Evolutionary conservation across 106 monocot species (phyloP), one percentile per base, ranked within the genome.

Genomic region (Dendrobium chrysotoxum): DNA sequence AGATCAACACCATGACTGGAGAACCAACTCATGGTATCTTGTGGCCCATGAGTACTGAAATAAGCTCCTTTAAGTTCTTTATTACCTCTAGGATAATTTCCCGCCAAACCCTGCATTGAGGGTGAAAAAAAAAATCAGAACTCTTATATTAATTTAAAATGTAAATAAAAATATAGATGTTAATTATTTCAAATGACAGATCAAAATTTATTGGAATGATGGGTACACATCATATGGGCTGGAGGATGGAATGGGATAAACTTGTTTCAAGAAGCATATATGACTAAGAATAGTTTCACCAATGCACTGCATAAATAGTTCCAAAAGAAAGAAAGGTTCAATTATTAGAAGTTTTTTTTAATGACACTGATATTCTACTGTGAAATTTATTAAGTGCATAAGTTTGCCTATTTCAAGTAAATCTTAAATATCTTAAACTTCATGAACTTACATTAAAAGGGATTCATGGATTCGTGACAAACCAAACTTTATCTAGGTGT

Each of bases 1-100:
- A 98, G 89, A 77, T 89, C 83, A 47, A 98, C 94, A 28, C 98
- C 98, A 80, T 90, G 92, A 66, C 87, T 80, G 79, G 87, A 86
- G 83, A 98, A 98, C 94, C 94, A 98, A 45, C 72, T 53, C 82
- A 98, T 98, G 77, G 94, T 98, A 82, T 98, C 95, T 66, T 86
- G 66, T 74, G 98, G 98, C 17, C 98, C 95, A 87, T 98, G 98
- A 84, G 80, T 72, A 77, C 79, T 77, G 57, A 98, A 98, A 83
- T 92, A 98, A 40, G 98, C 91, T 68, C 98, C 94, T 40, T 84
- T 80, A 39, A 98, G 81, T 92, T 98, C 98, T 90, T 84, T 94
- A 66, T 88, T 77, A 64, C 98, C 98, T 79, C 98, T 94, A 65
- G 98, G 98, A 85, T 98, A 98, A 78, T 95, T 89, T 73, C 90